A percentile compares a stretch with the other conserved stretches of the same genome.
These are phyloP conservation scores for Hyphopichia pseudoburtonii DNA, from an alignment of 1,139 yeast genomes.

Conservation along the genomic window DNA sequence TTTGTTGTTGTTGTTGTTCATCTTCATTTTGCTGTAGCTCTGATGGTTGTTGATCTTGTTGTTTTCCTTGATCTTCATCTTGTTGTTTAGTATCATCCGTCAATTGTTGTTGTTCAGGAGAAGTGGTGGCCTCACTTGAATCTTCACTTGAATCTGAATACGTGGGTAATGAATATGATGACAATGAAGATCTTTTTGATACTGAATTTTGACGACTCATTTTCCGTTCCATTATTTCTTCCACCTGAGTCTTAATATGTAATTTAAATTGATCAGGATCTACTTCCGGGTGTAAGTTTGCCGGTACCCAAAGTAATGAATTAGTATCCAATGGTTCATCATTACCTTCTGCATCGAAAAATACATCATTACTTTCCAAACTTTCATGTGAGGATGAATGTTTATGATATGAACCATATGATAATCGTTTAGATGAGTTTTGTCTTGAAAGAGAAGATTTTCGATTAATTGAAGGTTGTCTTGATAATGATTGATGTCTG, in stretches of 20 bases:
- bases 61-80: conserved; percentile 3
- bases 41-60: background rate
- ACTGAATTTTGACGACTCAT: conserved; percentile 30
- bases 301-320: conserved; percentile 85
- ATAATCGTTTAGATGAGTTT: conserved; percentile 3
- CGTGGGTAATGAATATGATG: conserved; percentile 17
- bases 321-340: conserved; percentile 29
- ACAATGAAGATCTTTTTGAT: conserved; percentile 34
- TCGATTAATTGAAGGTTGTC: conserved; percentile 8
- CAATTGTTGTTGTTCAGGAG: conserved; percentile 5
- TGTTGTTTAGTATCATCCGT: no score
- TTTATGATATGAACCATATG: conserved; percentile 1
- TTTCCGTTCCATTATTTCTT: conserved; percentile 61
- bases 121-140: background rate
- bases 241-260: conserved; percentile 77
- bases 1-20: conserved; percentile 10
- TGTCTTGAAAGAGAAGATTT: conserved; percentile 5
- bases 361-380: conserved; percentile 15
- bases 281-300: conserved; percentile 87
- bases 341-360: conserved; percentile 23
- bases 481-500: conserved; percentile 9
- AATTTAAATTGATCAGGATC: conserved; percentile 89
- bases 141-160: conserved; percentile 6
- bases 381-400: conserved; percentile 6
- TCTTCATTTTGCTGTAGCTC: conserved; percentile 9